Evolutionary conservation across 257 asterid genomes (phyloP), one percentile per base, ranked within the genome.

Genomic region (Apocynum venetum): DNA sequence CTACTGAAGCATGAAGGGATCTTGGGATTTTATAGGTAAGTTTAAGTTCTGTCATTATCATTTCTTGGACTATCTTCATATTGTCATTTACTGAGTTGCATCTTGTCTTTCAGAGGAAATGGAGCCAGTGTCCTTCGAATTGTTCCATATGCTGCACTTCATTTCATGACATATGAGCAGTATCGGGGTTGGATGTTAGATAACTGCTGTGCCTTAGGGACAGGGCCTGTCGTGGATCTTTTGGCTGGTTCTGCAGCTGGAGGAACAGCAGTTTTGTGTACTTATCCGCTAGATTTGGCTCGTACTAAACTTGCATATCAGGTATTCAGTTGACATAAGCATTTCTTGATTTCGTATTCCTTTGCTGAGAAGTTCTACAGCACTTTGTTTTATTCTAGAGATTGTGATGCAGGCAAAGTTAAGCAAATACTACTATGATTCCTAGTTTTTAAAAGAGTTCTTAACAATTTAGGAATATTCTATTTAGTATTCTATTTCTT

Each of bases 291-390:
- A 75, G 99, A 96, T 85, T 88, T 96, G 84, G 99, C 97, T 59
- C 99, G 99, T 47, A 91, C 99, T 52, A 96, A 93, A 86, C 96
- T 96, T 40, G 99, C 99, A 56, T 96, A 93, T 84, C 99, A 96
- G 99, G 99, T 96, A 76, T 65, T 69, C 77, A 19, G 36, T 41
- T 68, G 59, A 44, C 69, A 31, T 48, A 6, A 55, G 14, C 53
- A n/a, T 64, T 52, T 52, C 38, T 20, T n/a, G 20, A 38, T 65
- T 60, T 75, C 20, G 12, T 35, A 19, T 72, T 76, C 20, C n/a
- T 4, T 63, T 52, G 20, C 10, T 40, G 61, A 35, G 64, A 68
- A 41, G n/a, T 65, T 46, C 36, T 17, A 36, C 4, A 2, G 52
- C 20, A 38, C 14, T 15, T 38, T 40, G 19, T 46, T 46, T 46